Evolutionary conservation across 179 eudicot species (phyloP).

Genomic region (Monotropa hypopitys): DNA sequence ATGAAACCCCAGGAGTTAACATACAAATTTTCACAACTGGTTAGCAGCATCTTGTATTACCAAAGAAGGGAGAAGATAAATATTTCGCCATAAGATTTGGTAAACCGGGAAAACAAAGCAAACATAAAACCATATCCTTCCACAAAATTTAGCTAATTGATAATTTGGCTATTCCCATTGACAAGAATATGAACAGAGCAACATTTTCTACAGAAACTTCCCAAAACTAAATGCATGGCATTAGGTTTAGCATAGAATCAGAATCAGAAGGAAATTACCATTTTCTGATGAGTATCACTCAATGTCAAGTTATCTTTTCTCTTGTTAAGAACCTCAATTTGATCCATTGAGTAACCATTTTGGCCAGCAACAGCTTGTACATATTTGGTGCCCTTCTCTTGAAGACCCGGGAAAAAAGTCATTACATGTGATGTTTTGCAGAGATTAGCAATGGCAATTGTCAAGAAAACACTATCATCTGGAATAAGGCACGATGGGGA

Average conservation of each 20-base stretch:
- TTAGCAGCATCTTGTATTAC: not conserved
- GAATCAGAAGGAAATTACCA: conserved; percentile 26
- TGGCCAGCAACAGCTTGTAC: conserved; percentile 46
- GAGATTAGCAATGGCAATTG: conserved; percentile 48
- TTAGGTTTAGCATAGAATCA: not conserved
- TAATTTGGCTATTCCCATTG: not conserved
- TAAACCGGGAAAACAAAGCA: not conserved
- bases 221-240: not conserved
- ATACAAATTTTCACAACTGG: not conserved
- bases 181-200: not conserved
- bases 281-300: conserved; percentile 32
- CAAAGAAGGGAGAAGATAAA: not conserved
- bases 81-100: not conserved
- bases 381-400: conserved; percentile 49
- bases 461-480: conserved; percentile 76
- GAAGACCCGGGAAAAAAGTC: conserved; percentile 62
- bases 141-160: not conserved
- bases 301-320: conserved; percentile 23
- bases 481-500: conserved; percentile 50
- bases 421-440: conserved; percentile 39
- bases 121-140: not conserved
- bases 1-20: conserved; percentile 2
- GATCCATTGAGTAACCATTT: conserved; percentile 46
- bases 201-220: not conserved
- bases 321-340: conserved; percentile 31